Percentiles rank a stretch among this genome's conserved stretches.
phyloP scores from a whole-genome alignment of 768 basidiomycete species.

The Jaapia argillacea region DNA sequence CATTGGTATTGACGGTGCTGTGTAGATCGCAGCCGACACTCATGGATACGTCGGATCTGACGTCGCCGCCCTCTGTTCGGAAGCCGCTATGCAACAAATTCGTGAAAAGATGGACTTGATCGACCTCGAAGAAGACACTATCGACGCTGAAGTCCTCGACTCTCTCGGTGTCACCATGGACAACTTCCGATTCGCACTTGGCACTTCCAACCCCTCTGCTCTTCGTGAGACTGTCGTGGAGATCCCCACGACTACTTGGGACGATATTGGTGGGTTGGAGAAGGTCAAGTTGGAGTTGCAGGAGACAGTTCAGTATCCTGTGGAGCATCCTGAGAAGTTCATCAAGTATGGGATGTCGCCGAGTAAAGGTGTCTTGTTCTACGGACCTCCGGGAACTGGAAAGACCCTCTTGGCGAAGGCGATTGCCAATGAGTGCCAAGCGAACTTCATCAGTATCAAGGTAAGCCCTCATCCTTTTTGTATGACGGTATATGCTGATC shows the following conservation, averaged over 20 bases:
- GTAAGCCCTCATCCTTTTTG: conserved; percentile 19
- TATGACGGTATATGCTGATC: conserved; percentile 8
- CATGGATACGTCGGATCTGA: conserved; percentile 99
- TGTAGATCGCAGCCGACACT: conserved; percentile 98
- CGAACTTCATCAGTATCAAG: conserved; percentile 99
- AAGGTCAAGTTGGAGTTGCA: conserved; percentile 99
- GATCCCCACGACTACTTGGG: conserved; percentile 97
- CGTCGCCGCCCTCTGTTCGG: conserved; percentile 93
- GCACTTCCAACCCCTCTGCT: conserved; percentile 94
- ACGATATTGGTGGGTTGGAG: conserved; percentile 98
- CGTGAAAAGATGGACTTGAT: conserved; percentile 99
- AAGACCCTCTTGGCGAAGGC: conserved; percentile 98
- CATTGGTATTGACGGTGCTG: conserved; percentile 9
- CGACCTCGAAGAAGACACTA: conserved; percentile 94
- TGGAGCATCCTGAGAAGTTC: conserved; percentile 99
- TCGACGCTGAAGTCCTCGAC: conserved; percentile 98
- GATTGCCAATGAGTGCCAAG: conserved; percentile 98
- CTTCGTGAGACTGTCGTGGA: conserved; percentile 99
- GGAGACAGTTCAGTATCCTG: conserved; percentile 99
- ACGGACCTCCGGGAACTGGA: conserved; percentile 99
- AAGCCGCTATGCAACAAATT: conserved; percentile 99
- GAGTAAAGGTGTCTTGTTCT: conserved; percentile 98
- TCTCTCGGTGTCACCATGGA: conserved; percentile 99
- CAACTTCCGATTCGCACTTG: conserved; percentile 99
- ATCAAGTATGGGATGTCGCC: conserved; percentile 99